A percentile compares a stretch with the other conserved stretches of the same genome.
Conservation (phyloP, 2,329 filamentous ascomycete genomes). For the Huntiella bhutanensis region DNA sequence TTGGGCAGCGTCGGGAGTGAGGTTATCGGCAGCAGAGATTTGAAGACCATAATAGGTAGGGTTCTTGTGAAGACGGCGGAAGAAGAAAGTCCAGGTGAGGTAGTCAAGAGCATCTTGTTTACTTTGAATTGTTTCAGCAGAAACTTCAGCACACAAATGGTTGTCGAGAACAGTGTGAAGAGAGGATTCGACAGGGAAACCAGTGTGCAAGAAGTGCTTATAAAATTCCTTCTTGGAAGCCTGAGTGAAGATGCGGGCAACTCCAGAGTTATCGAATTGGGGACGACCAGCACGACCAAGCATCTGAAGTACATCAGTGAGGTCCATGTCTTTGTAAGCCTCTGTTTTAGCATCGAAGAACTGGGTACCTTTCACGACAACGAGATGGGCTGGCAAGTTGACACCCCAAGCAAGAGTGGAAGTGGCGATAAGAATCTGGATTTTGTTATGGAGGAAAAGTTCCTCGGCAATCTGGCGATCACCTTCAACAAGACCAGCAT, state of each 20-base stretch:
- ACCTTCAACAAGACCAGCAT: slow-evolving; percentile 88
- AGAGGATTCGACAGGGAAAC: slow-evolving; percentile 92
- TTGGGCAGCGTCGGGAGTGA: slow-evolving; percentile 35
- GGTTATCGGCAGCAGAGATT: slow-evolving; percentile 41
- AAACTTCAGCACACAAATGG: slow-evolving; percentile 87
- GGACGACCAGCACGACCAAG: slow-evolving; percentile 84
- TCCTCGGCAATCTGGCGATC: slow-evolving; percentile 86
- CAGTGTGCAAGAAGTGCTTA: slow-evolving; percentile 96
- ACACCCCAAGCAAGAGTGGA: slow-evolving; percentile 97
- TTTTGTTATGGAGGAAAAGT: slow-evolving; percentile 92
- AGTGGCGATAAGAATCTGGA: slow-evolving; percentile 88
- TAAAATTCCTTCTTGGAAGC: slow-evolving; percentile 98
- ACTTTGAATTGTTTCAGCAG: slow-evolving; percentile 75
- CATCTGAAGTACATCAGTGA: slow-evolving; percentile 97
- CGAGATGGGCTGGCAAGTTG: slow-evolving; percentile 87
- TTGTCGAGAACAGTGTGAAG: slow-evolving; percentile 94
- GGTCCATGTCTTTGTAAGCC: slow-evolving; percentile 95
- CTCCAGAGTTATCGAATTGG: slow-evolving; percentile 89
- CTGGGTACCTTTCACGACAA: slow-evolving; percentile 95
- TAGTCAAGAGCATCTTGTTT: slow-evolving; percentile 98
- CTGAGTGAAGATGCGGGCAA: slow-evolving; percentile 93
- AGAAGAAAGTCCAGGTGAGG: slow-evolving; percentile 98
- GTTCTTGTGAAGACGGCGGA: slow-evolving; percentile 91
- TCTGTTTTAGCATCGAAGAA: slow-evolving; percentile 97
- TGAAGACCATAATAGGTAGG: slow-evolving; percentile 94